Percentiles rank a stretch among this genome's conserved stretches.
These are phyloP conservation scores for Saccharomycopsis amapae DNA, from an alignment of 805 yeast genomes.

Conservation along the genomic window DNA sequence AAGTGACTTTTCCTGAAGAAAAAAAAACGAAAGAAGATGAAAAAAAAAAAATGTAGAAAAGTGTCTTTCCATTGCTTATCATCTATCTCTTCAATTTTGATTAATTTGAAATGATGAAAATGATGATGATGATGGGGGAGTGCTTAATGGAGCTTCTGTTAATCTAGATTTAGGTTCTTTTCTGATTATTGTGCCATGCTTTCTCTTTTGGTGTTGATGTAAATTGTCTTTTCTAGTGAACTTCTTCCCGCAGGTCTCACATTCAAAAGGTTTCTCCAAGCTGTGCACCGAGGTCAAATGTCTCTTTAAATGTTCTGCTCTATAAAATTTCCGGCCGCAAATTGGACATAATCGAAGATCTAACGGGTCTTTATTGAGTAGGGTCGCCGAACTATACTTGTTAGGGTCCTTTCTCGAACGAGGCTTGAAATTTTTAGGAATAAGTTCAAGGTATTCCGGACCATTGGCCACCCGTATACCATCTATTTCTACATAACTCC, in stretches of 20 bases:
- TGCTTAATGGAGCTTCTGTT: too few relatives aligned
- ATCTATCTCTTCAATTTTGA: too few relatives aligned
- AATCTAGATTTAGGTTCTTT: not conserved
- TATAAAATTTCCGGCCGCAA: slow-evolving; percentile 17
- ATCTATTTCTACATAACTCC: not conserved
- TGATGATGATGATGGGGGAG: too few relatives aligned
- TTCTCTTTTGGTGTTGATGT: slow-evolving; percentile 18
- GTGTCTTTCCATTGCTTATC: too few relatives aligned
- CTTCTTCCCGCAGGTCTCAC: slow-evolving; percentile 14
- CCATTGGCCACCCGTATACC: not conserved
- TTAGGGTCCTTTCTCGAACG: slow-evolving; percentile 17
- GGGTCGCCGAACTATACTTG: slow-evolving; percentile 14
- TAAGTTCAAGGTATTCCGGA: slow-evolving; percentile 13
- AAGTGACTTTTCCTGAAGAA: too few relatives aligned
- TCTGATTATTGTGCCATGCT: slow-evolving; percentile 6
- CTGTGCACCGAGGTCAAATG: slow-evolving; percentile 19
- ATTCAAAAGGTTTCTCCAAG: slow-evolving; percentile 16
- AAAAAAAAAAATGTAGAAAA: too few relatives aligned
- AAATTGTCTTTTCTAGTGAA: slow-evolving; percentile 20
- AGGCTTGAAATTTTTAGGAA: slow-evolving; percentile 16
- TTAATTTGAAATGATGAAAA: too few relatives aligned
- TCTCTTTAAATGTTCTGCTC: slow-evolving; percentile 19
- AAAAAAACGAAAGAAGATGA: too few relatives aligned
- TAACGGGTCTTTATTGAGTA: slow-evolving; percentile 16
- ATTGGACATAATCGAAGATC: slow-evolving; percentile 14